phyloP scores from a whole-genome alignment of 2,329 filamentous ascomycete genomes.

The Aureobasidium sp. region DNA sequence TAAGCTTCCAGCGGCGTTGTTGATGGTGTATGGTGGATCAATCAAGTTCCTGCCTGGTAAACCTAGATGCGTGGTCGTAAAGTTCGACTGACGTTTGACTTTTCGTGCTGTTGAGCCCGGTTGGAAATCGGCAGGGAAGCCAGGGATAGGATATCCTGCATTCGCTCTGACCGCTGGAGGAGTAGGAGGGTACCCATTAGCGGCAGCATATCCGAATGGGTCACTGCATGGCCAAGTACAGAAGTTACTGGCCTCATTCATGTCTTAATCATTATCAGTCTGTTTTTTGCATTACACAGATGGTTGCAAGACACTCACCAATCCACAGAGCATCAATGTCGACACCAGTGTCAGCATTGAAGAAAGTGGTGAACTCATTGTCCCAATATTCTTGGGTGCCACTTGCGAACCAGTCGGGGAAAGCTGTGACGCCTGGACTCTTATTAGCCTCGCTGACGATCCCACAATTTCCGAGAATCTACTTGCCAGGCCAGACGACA shows the following conservation, averaged over 20 bases:
- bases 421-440: slow-evolving; percentile 23
- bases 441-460: not conserved
- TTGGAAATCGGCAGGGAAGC: slow-evolving; percentile 62
- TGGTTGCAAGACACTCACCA: slow-evolving; percentile 21
- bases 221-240: slow-evolving; percentile 32
- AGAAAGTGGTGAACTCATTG: slow-evolving; percentile 58
- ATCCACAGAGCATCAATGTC: slow-evolving; percentile 69
- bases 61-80: slow-evolving; percentile 34
- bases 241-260: slow-evolving; percentile 57
- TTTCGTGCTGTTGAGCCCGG: slow-evolving; percentile 34
- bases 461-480: too few relatives aligned
- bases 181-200: slow-evolving; percentile 49
- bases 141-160: slow-evolving; percentile 55
- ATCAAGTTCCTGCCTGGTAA: slow-evolving; percentile 58
- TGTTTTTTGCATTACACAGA: not conserved
- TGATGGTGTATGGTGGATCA: slow-evolving; percentile 57
- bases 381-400: slow-evolving; percentile 63
- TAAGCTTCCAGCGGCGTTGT: slow-evolving; percentile 49
- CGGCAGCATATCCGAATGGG: slow-evolving; percentile 30
- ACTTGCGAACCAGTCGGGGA: slow-evolving; percentile 63
- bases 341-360: slow-evolving; percentile 55
- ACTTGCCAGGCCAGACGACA: slow-evolving; percentile 66
- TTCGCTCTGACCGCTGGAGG: slow-evolving; percentile 54
- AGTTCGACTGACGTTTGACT: slow-evolving; percentile 18
- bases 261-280: slow-evolving; percentile 45